Evolutionary conservation across 2,329 filamentous ascomycete species (phyloP).

Genomic region (Trichophyton verrucosum): DNA sequence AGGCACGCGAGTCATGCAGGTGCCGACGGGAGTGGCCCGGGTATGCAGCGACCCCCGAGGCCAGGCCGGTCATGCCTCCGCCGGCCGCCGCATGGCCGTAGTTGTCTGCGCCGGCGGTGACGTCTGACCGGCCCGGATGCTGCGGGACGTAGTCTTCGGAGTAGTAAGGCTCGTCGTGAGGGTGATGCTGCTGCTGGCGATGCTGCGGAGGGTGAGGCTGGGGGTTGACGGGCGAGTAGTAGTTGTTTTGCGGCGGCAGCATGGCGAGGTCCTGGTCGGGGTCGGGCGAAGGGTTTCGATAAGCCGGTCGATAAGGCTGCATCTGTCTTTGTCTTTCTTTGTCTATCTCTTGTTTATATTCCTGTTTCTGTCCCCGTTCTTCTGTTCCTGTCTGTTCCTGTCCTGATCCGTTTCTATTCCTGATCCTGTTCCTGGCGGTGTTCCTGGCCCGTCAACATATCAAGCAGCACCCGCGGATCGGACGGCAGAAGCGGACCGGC

Average conservation of each 20-base stretch:
- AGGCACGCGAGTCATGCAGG: slow-evolving; percentile 23
- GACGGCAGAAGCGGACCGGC: neutral
- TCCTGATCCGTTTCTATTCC: neutral
- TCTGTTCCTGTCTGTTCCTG: neutral
- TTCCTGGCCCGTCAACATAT: neutral
- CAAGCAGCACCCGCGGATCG: neutral
- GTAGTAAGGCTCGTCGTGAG: neutral
- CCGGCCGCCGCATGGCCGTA: slow-evolving; percentile 46
- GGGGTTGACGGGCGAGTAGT: neutral
- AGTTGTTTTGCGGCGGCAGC: neutral
- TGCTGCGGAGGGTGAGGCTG: neutral
- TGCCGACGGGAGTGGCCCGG: neutral
- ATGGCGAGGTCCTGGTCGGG: neutral
- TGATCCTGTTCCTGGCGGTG: neutral
- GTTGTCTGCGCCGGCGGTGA: slow-evolving; percentile 49
- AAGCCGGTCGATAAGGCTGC: neutral
- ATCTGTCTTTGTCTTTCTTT: too few species aligned
- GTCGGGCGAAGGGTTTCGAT: neutral
- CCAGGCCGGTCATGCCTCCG: slow-evolving; percentile 39
- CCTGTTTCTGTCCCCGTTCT: neutral
- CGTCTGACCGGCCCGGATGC: slow-evolving; percentile 21
- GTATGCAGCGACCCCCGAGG: slow-evolving; percentile 50
- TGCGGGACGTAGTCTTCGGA: slow-evolving; percentile 12
- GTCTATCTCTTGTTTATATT: neutral
- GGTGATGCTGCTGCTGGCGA: neutral